Base-by-base conservation (phyloP, 2,329 filamentous ascomycete genomes). In the Westerdykella aurantiaca region DNA sequence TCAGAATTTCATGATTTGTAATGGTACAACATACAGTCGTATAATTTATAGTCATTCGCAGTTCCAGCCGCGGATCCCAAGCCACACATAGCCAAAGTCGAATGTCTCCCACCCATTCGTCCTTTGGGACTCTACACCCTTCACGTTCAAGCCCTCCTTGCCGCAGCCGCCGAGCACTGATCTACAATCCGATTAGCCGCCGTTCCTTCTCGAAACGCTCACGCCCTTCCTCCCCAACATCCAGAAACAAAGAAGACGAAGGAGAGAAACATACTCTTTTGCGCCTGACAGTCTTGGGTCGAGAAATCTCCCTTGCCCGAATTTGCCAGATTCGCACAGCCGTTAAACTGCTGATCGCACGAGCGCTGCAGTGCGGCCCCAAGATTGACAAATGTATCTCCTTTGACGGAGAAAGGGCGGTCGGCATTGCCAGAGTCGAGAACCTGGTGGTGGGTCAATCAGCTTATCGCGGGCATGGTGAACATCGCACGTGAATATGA, bases 291-390 rank as follows among this genome's bases (percentile, higher is more conserved):
- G 4, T 43, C 52, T 21, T 22, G 23, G 6, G 56, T 52, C 35
- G 50, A 56, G 45, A 57, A 41, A 4, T 46, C 46, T 18, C 22
- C 41, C 40, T 57, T 46, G 6, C 58, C 58, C 4, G 55, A 52
- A 40, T 52, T 52, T 14, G 49, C 49, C n/a, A 42, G 37, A 34
- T 52, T 48, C n/a, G 49, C 49, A 37, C 49, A 52, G 2, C 41
- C 47, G 33, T 52, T 52, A 38, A 52, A 52, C 45, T 52, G 49
- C 43, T 52, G 49, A 34, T 52, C 49, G 38, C 49, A 52, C 37
- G 44, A 47, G 23, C 49, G 40, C 42, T 52, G 49, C 34, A 52
- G 31, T 34, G 49, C 49, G 31, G 49, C 49, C 5, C 35, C 44
- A 31, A 47, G 35, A 35, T 52, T 52, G 23, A 49, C 49, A 33